Conservation (phyloP, 2,329 filamentous ascomycete species). For the Diaporthe velutina region DNA sequence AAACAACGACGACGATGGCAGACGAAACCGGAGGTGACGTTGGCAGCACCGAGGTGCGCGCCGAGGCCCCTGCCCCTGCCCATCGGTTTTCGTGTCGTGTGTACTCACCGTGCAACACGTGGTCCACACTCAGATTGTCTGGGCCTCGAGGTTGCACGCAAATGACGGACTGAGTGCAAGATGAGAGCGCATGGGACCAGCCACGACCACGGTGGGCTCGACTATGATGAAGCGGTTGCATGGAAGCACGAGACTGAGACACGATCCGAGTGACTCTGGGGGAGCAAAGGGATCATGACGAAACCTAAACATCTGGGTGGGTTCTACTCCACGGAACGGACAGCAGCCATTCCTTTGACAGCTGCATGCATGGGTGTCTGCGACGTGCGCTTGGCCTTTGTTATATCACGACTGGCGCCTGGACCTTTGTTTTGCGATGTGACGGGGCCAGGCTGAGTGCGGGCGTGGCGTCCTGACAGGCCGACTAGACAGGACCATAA, state of each 20-base stretch:
- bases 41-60: background rate
- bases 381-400: background rate
- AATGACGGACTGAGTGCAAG: no score
- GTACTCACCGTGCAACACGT: background rate
- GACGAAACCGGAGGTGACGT: background rate
- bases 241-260: slow-evolving; percentile 2
- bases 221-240: background rate
- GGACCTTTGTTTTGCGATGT: background rate
- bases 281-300: background rate
- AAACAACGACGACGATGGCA: background rate
- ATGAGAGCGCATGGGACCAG: background rate
- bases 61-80: background rate
- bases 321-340: background rate
- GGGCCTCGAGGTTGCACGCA: slow-evolving; percentile 10
- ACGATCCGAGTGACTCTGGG: background rate
- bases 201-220: background rate
- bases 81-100: background rate
- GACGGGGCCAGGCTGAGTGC: background rate
- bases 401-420: background rate
- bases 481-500: no score
- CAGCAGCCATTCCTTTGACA: slow-evolving; percentile 3
- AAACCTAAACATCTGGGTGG: background rate
- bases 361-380: background rate
- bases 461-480: background rate
- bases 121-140: background rate